phyloP scores from a whole-genome alignment of 2,329 filamentous ascomycete species.

The Paradendryphiella salina region DNA sequence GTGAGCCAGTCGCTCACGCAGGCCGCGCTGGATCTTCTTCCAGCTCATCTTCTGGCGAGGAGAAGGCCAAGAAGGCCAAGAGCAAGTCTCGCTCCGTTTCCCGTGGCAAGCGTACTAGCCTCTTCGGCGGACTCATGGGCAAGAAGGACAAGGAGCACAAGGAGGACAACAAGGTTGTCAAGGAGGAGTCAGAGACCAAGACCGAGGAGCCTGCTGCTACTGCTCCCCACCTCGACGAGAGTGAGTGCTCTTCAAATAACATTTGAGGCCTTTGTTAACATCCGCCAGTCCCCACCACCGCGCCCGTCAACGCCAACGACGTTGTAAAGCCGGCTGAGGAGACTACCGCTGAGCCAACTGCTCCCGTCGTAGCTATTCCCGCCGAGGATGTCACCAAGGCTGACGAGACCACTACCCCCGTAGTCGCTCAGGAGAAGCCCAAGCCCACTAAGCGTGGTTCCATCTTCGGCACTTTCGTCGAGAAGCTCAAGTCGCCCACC shows the following conservation, averaged over 20 bases:
- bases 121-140: conserved; percentile 61
- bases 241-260: conserved; percentile 25
- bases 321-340: conserved; percentile 34
- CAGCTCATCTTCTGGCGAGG: conserved; percentile 52
- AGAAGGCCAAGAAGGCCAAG: conserved; percentile 54
- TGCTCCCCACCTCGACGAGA: conserved; percentile 38
- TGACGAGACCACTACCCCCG: conserved; percentile 43
- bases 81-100: conserved; percentile 65
- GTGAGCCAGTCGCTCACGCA: conserved; percentile 25
- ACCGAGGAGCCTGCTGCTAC: conserved; percentile 34
- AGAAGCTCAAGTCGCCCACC: conserved; percentile 57
- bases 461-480: conserved; percentile 75
- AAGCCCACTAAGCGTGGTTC: conserved; percentile 83
- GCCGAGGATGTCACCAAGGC: conserved; percentile 54
- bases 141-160: conserved; percentile 63
- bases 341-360: conserved; percentile 53
- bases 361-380: conserved; percentile 14
- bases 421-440: conserved; percentile 49
- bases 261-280: conserved; percentile 11
- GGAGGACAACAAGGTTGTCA: conserved; percentile 46
- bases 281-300: conserved; percentile 33
- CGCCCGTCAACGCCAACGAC: conserved; percentile 42
- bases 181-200: conserved; percentile 41
- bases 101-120: conserved; percentile 59
- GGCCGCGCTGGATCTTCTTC: conserved; percentile 47